Percentiles rank a stretch among this genome's conserved stretches.
phyloP scores from a whole-genome alignment of 805 yeast genomes.

The Lachancea mirantina region DNA sequence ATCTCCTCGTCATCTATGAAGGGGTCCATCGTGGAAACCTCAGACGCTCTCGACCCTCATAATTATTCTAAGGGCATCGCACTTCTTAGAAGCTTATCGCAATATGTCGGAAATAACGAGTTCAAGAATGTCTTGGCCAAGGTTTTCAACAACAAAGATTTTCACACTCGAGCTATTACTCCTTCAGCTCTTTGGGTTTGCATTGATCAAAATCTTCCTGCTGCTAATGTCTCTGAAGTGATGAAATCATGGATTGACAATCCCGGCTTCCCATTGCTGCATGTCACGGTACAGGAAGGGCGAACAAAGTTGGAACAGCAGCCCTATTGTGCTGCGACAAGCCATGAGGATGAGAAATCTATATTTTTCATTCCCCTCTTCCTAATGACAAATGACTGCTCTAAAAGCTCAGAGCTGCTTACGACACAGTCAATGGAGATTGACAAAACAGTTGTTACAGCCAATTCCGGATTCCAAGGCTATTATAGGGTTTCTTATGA shows the following conservation, averaged over 20 bases:
- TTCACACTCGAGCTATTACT: slow-evolving; percentile 18
- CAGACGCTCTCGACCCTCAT: slow-evolving; percentile 27
- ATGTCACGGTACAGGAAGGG: slow-evolving; percentile 27
- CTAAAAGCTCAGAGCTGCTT: slow-evolving; percentile 18
- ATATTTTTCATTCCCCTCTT: slow-evolving; percentile 58
- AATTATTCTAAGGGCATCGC: slow-evolving; percentile 29
- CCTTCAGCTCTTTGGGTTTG: slow-evolving; percentile 28
- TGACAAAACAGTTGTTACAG: slow-evolving; percentile 13
- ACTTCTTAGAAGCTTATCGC: slow-evolving; percentile 24
- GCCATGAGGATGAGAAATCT: slow-evolving; percentile 42
- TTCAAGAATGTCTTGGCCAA: slow-evolving; percentile 16
- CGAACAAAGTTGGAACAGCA: slow-evolving; percentile 35
- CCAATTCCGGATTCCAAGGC: slow-evolving; percentile 31
- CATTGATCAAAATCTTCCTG: slow-evolving; percentile 18
- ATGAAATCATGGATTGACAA: slow-evolving; percentile 50
- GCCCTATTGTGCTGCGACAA: slow-evolving; percentile 28
- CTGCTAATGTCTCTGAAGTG: slow-evolving; percentile 23
- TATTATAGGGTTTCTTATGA: slow-evolving; percentile 45
- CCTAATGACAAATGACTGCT: slow-evolving; percentile 15
- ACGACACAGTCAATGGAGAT: slow-evolving; percentile 24
- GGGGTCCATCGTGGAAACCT: slow-evolving; percentile 14
- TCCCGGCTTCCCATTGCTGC: slow-evolving; percentile 52
- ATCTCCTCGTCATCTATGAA: slow-evolving; percentile 14
- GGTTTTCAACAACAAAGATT: slow-evolving; percentile 13
- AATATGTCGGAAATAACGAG: slow-evolving; percentile 17